These are phyloP conservation scores for Euphorbia lathyris DNA, from an alignment of 345 rosid genomes.

Conservation along the genomic window DNA sequence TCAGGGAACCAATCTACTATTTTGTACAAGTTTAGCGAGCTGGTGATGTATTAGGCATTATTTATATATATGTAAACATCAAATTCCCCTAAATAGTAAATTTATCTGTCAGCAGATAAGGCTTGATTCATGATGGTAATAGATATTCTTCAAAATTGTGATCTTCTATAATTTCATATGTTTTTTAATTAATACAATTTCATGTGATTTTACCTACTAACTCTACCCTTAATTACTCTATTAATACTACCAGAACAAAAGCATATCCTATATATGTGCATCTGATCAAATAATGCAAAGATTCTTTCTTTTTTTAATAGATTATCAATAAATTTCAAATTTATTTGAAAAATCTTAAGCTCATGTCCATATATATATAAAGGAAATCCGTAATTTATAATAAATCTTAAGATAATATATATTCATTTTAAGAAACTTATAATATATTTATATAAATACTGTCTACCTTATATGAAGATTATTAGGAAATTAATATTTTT, in stretches of 20 bases:
- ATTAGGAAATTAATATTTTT: conserved; percentile 11
- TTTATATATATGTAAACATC: neutral
- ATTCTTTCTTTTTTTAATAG: conserved; percentile 5
- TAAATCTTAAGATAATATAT: neutral
- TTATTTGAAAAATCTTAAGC: conserved; percentile 5
- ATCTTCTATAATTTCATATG: too few relatives aligned
- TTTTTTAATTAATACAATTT: too few relatives aligned
- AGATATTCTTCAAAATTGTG: neutral
- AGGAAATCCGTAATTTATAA: conserved; percentile 7
- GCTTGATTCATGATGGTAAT: neutral
- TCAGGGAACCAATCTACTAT: too few relatives aligned
- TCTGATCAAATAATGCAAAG: conserved; percentile 9
- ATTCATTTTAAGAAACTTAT: conserved; percentile 7
- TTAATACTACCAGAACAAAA: neutral
- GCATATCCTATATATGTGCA: neutral
- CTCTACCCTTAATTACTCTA: neutral
- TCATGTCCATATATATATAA: neutral
- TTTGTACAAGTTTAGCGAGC: too few relatives aligned
- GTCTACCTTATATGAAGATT: neutral
- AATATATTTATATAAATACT: neutral
- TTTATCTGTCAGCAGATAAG: neutral
- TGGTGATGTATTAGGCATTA: too few relatives aligned
- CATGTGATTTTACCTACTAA: neutral
- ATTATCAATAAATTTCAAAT: conserved; percentile 9
- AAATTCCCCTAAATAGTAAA: neutral